Evolutionary conservation across 148 eudicot species (phyloP).

Genomic region (Polygonum aviculare): DNA sequence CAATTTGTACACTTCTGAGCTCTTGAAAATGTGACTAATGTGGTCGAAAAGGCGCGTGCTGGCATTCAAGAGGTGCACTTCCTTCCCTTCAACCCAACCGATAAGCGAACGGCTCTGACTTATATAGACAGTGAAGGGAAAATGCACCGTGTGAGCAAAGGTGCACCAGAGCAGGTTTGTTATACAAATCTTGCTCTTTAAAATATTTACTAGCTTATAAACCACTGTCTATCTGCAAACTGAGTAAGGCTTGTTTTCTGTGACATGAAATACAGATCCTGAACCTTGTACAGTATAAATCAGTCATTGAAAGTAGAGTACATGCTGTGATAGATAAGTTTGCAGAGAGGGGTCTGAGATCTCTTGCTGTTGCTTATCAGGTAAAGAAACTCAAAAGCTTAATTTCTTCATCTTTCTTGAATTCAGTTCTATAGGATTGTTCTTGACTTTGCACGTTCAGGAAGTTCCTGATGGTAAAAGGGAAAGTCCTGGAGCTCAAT

Average conservation of each 20-base stretch:
- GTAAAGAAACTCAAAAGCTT: slow-evolving; percentile 10
- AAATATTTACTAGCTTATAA: neutral
- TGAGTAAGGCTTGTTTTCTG: neutral
- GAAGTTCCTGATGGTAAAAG: slow-evolving; percentile 43
- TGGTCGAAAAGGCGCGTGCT: slow-evolving; percentile 7
- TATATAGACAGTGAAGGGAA: slow-evolving; percentile 6
- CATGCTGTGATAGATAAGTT: slow-evolving; percentile 44
- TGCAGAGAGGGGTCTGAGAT: slow-evolving; percentile 51
- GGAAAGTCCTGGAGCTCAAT: slow-evolving; percentile 42
- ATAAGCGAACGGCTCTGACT: slow-evolving; percentile 12
- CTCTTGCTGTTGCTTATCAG: slow-evolving; percentile 57
- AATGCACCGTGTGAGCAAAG: slow-evolving; percentile 8
- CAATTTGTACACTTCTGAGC: neutral
- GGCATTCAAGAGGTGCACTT: slow-evolving; percentile 10
- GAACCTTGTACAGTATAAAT: slow-evolving; percentile 41
- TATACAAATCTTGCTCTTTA: neutral
- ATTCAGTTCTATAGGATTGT: neutral
- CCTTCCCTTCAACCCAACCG: slow-evolving; percentile 10
- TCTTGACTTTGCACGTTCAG: slow-evolving; percentile 17
- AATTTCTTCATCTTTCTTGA: neutral
- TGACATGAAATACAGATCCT: slow-evolving; percentile 21
- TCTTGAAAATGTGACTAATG: neutral
- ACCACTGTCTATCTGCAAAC: neutral
- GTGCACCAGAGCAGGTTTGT: slow-evolving; percentile 28
- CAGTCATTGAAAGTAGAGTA: slow-evolving; percentile 41